Evolutionary conservation across 2,329 filamentous ascomycete genomes (phyloP), one percentile per base, ranked within the genome.

Genomic region (Beauveria sp.): DNA sequence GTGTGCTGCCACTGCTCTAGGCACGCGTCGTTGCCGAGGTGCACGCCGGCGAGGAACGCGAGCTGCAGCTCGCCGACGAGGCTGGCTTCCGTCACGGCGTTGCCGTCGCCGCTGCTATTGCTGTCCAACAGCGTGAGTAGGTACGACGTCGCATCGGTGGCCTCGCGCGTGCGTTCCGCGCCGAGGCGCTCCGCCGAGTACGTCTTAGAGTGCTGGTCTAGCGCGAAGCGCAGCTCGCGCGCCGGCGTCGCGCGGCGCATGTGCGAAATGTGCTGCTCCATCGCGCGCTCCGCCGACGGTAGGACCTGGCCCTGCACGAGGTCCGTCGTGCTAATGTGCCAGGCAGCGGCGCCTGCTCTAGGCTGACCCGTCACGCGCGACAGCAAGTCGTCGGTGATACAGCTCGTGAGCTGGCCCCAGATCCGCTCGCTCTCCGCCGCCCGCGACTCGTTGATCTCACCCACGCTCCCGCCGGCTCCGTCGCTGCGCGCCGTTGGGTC

Each of bases 1-100:
- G 85, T 77, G 66, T 84, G 77, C 75, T 79, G 83, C 85, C 84
- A 88, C 64, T 88, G 84, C 64, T 85, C 82, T 49, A 86, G 74
- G 65, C 84, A 87, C 9, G 82, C 76, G 48, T 81, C 73, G 68
- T 86, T 88, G 46, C 81, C 80, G 1, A 87, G 77, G 60, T 83
- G 77, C 69, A 81, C 78, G 43, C 84, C 84, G 0, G 80, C 80
- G 5, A 87, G 67, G 66, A 82, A 88, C 48, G 79, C 78, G 68
- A 87, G 82, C 66, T 88, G 85, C 2, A 87, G 70, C 68, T 88
- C 85, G 52, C 83, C 85, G 5, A 84, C 69, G 28, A 87, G 71
- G 60, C 83, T 79, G 1, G 74, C 72, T 38, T 75, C 74, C 1
- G 62, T 63, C 10, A 73, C 26, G 6, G 66, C 57, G 34, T 65